Evolutionary conservation across 768 basidiomycete genomes (phyloP).

Genomic region (Russula vinacea): DNA sequence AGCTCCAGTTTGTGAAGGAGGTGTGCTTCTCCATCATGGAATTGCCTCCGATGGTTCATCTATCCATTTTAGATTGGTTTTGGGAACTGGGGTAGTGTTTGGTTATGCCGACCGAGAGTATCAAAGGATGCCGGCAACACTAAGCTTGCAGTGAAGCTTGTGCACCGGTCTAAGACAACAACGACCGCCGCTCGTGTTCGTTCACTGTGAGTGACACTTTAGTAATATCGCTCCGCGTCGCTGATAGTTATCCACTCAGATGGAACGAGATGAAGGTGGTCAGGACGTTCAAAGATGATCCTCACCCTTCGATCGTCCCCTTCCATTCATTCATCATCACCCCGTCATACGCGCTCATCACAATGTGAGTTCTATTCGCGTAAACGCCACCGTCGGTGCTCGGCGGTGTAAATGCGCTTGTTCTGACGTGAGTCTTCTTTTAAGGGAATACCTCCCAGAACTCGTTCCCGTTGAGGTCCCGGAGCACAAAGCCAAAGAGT

Average conservation of each 20-base stretch:
- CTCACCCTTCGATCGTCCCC: constrained; percentile 87
- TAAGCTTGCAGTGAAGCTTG: constrained; percentile 88
- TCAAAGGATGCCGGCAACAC: constrained; percentile 41
- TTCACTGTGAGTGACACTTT: constrained; percentile 60
- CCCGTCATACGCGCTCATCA: constrained; percentile 83
- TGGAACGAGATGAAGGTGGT: constrained; percentile 99
- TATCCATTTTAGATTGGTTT: constrained; percentile 64
- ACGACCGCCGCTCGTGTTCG: constrained; percentile 87
- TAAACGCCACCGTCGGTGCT: background rate
- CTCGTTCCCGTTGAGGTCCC: constrained; percentile 86
- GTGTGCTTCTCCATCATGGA: constrained; percentile 38
- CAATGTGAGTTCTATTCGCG: constrained; percentile 61
- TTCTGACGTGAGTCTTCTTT: constrained; percentile 13
- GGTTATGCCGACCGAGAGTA: constrained; percentile 68
- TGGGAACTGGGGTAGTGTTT: constrained; percentile 92
- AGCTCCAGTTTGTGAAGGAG: constrained; percentile 73
- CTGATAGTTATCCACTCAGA: constrained; percentile 40
- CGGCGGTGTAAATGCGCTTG: background rate
- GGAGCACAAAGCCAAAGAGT: constrained; percentile 69
- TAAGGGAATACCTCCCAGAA: constrained; percentile 82
- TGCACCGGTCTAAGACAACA: constrained; percentile 75
- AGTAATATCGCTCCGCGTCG: background rate
- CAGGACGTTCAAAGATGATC: constrained; percentile 73
- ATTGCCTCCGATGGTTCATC: constrained; percentile 16
- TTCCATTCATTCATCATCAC: constrained; percentile 95